Percentiles rank a stretch among this genome's conserved stretches.
phyloP scores from a whole-genome alignment of 108 stramenopile genomes.

The Hondaea fermentalgiana region DNA sequence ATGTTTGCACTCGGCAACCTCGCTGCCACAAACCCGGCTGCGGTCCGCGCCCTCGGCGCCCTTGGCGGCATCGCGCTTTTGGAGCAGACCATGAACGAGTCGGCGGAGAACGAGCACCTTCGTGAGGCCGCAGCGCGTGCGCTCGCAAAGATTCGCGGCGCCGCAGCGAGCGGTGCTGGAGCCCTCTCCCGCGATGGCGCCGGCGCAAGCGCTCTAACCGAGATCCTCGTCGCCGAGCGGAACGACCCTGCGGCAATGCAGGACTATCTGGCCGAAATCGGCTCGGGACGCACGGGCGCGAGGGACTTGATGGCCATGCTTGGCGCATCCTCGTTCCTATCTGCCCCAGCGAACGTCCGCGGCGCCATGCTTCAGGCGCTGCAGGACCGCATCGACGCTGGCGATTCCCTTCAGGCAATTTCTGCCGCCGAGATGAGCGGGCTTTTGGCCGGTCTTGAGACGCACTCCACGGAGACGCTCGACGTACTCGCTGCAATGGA shows the following conservation, averaged over 20 bases:
- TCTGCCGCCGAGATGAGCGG: not conserved
- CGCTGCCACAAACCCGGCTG: not conserved
- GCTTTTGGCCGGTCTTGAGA: not conserved
- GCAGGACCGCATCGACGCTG: not conserved
- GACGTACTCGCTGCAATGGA: not conserved
- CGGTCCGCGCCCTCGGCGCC: not conserved
- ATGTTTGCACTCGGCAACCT: slow-evolving; percentile 14
- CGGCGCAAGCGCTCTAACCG: not conserved
- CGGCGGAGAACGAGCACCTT: not conserved
- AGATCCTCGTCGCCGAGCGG: not conserved
- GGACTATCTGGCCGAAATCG: not conserved
- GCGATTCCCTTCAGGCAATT: not conserved
- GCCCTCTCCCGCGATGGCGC: not conserved
- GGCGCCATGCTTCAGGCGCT: not conserved
- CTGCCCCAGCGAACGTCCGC: not conserved
- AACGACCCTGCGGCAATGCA: not conserved
- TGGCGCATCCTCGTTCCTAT: not conserved
- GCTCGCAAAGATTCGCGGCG: not conserved
- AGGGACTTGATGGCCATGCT: not conserved
- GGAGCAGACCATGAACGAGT: slow-evolving; percentile 10
- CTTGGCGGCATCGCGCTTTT: not conserved
- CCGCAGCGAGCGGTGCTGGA: not conserved
- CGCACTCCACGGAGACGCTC: not conserved
- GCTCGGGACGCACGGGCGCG: not conserved
- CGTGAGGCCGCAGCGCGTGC: not conserved